These are phyloP conservation scores for Phaeosphaeria sp. DNA, from an alignment of 2,329 filamentous ascomycete genomes.

Conservation along the genomic window DNA sequence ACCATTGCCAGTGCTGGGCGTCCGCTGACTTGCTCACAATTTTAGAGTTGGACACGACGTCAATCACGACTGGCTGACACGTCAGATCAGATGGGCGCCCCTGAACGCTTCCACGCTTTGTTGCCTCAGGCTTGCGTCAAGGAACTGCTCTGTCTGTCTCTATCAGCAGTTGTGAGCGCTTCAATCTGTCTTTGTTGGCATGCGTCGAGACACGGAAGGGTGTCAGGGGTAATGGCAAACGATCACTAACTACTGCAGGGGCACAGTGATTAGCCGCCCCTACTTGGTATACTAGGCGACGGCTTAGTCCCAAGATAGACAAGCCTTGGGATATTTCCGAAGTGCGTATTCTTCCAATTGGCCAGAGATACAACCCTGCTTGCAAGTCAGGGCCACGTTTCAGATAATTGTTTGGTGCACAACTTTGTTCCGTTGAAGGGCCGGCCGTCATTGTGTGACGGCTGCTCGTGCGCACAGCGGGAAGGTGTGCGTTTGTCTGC, in stretches of 20 bases:
- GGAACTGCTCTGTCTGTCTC: constrained; percentile 9
- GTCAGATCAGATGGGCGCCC: constrained; percentile 17
- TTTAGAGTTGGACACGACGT: constrained; percentile 16
- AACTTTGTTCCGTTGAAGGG: constrained; percentile 17
- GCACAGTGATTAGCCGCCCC: constrained; percentile 20
- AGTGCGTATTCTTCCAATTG: constrained; percentile 16
- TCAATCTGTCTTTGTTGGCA: constrained; percentile 22
- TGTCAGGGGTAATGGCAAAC: constrained; percentile 28
- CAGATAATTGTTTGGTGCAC: constrained; percentile 22
- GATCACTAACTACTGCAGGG: constrained; percentile 33
- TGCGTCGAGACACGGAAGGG: constrained; percentile 18
- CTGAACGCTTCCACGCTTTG: constrained; percentile 53
- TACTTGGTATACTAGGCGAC: constrained; percentile 22
- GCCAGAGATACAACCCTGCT: constrained; percentile 6
- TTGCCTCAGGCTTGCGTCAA: constrained; percentile 5
- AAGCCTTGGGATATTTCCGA: constrained; percentile 11
- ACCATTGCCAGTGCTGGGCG: constrained; percentile 14
- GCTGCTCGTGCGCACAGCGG: constrained; percentile 3
- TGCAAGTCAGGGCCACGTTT: constrained; percentile 26
- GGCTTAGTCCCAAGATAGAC: constrained; percentile 16
- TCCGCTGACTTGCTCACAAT: constrained; percentile 13
- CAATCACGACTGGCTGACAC: constrained; percentile 19
- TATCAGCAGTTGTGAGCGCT: constrained; percentile 17
- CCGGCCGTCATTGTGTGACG: constrained; percentile 3
- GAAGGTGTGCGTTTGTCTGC: constrained; percentile 9